Evolutionary conservation across 2,329 filamentous ascomycete genomes (phyloP), one percentile per base, ranked within the genome.

Genomic region (Ophiobolus disseminans): DNA sequence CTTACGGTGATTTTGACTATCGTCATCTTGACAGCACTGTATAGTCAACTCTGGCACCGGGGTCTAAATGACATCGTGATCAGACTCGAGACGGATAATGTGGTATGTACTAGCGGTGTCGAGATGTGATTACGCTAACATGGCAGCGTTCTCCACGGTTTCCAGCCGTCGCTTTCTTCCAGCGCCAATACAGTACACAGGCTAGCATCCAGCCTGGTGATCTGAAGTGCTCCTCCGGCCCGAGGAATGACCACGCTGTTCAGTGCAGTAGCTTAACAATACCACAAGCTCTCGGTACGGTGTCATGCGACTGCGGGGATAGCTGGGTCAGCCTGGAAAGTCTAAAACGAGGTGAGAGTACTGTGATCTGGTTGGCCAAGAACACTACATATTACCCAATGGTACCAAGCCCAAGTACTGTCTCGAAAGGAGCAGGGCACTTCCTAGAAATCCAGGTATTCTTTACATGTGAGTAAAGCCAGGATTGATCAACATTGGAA

Each of bases 191-290:
- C 5, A 23, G 20, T n/a, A 21, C 14, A 7, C 38, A 39, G 21
- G 43, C 42, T 6, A 11, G 26, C 7, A 40, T 47, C 11, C 6
- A 28, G n/a, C 13, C 31, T 4, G 22, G 22, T 5, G 43, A 46
- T 13, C 32, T 51, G 41, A 51, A 47, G 21, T 51, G 48, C 38
- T 46, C 25, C 22, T 47, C 43, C n/a, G 48, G 48, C 11, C 37
- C 37, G 11, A 31, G 39, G 23, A 26, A 37, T 6, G 48, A 51
- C 31, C 30, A 43, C 28, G 30, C 42, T 28, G 19, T 30, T 10
- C 48, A 42, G 17, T 51, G 43, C 23, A 51, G 43, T 17, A 43
- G 31, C 9, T 11, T 51, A 2, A 23, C 43, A 3, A 22, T 43
- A 2, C 11, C 14, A n/a, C 16, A 51, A 40, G 42, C 34, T 8